These are phyloP conservation scores for Aspergillus udagawae DNA, from an alignment of 2,329 filamentous ascomycete genomes.

Conservation along the genomic window DNA sequence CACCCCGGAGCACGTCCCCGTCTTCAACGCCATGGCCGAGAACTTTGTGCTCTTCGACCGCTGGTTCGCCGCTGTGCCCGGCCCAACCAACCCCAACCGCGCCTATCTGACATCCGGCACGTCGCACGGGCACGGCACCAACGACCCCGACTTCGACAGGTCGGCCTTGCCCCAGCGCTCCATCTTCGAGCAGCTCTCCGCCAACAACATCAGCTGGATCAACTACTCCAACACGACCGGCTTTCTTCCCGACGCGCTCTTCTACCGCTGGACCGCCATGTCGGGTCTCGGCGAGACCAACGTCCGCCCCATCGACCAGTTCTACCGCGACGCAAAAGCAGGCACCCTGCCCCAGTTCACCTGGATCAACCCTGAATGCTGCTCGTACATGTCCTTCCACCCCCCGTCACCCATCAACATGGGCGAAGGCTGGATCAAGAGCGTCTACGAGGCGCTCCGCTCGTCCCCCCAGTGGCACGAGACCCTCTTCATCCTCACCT, in stretches of 20 bases:
- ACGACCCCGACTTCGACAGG: conserved; percentile 31
- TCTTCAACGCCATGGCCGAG: conserved; percentile 39
- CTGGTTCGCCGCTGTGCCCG: conserved; percentile 41
- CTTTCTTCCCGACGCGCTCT: conserved; percentile 43
- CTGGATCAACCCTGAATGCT: conserved; percentile 51
- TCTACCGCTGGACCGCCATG: conserved; percentile 41
- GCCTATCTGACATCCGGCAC: conserved; percentile 39
- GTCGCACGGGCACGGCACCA: conserved; percentile 37
- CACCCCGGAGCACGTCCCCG: conserved; percentile 38
- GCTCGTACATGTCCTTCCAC: conserved; percentile 48
- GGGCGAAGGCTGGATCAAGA: conserved; percentile 45
- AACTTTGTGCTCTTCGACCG: conserved; percentile 45
- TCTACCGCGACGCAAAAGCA: conserved; percentile 43
- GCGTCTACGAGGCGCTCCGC: conserved; percentile 45
- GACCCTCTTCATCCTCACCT: conserved; percentile 47
- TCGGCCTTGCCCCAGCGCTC: conserved; percentile 37
- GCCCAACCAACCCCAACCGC: conserved; percentile 39
- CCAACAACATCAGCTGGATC: conserved; percentile 41
- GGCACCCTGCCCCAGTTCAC: conserved; percentile 45
- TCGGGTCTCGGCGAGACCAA: conserved; percentile 33
- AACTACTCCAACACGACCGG: conserved; percentile 46
- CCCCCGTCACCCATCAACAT: conserved; percentile 43
- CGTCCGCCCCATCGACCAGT: conserved; percentile 37
- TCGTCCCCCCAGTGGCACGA: conserved; percentile 45
- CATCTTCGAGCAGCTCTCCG: conserved; percentile 40